Conservation (phyloP, 2,329 filamentous ascomycete genomes). For the Alternaria sp. region DNA sequence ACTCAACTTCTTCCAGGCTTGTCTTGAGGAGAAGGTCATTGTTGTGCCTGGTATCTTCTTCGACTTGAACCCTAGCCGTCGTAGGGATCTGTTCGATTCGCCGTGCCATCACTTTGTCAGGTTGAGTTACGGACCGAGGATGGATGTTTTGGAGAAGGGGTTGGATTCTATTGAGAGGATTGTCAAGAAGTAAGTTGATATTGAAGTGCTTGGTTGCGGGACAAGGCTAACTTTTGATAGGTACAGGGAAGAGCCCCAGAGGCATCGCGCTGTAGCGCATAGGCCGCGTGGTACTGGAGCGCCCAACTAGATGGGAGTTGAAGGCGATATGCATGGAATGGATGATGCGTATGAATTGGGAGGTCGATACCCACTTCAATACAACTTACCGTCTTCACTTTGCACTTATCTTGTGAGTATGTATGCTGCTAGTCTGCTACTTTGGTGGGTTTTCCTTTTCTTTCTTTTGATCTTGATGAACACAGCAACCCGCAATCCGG, state of each 20-base stretch:
- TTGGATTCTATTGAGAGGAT: slow-evolving; percentile 50
- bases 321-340: not conserved
- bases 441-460: too few species aligned
- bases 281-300: slow-evolving; percentile 18
- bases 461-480: too few species aligned
- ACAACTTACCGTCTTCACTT: not conserved
- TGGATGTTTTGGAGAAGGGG: slow-evolving; percentile 50
- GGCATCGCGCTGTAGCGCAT: slow-evolving; percentile 17
- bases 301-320: not conserved
- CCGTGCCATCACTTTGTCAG: slow-evolving; percentile 74
- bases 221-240: not conserved
- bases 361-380: not conserved
- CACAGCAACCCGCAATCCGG: not conserved
- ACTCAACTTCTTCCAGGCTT: slow-evolving; percentile 95
- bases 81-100: slow-evolving; percentile 89
- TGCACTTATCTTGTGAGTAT: not conserved
- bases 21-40: slow-evolving; percentile 91
- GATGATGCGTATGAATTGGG: not conserved
- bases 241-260: slow-evolving; percentile 18
- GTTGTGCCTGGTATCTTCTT: slow-evolving; percentile 98
- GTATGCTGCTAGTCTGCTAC: not conserved
- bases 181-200: slow-evolving; percentile 46
- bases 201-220: not conserved
- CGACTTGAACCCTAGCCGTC: slow-evolving; percentile 87
- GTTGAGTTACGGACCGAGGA: slow-evolving; percentile 49